These are phyloP conservation scores for Apiotrichum siamense DNA, from an alignment of 1,284 basidiomycete genomes.

Conservation along the genomic window DNA sequence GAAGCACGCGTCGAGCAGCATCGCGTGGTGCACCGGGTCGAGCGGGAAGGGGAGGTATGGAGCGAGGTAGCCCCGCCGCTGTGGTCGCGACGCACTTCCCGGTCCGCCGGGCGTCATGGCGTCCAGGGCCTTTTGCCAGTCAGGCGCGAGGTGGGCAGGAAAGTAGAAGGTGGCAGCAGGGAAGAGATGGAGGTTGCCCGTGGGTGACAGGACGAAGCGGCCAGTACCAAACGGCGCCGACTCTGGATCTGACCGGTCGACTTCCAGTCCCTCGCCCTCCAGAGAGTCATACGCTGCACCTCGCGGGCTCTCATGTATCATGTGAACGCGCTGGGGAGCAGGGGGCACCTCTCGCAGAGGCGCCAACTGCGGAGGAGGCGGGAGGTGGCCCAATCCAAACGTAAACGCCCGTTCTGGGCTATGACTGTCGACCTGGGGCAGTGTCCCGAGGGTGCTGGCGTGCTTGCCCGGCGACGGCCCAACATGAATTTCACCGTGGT, in stretches of 20 bases:
- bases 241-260: background rate
- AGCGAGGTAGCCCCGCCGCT: conserved; percentile 19
- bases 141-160: conserved; percentile 18
- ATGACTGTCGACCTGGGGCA: no score
- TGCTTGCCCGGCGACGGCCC: no score
- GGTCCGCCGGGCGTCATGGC: conserved; percentile 5
- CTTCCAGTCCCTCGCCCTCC: background rate
- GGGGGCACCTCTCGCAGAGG: no score
- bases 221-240: conserved; percentile 19
- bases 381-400: no score
- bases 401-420: no score
- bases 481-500: no score
- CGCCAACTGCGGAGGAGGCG: no score
- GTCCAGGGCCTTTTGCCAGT: conserved; percentile 19
- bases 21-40: conserved; percentile 14
- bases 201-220: conserved; percentile 15
- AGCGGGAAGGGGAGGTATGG: conserved; percentile 23
- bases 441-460: no score
- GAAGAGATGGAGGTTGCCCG: conserved; percentile 21
- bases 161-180: conserved; percentile 25
- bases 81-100: background rate
- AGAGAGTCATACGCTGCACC: background rate
- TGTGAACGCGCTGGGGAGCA: no score
- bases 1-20: conserved; percentile 18
- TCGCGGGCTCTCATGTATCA: background rate